Evolutionary conservation across 768 basidiomycete genomes (phyloP).

Genomic region (Tylopilus vinaceipallidus): DNA sequence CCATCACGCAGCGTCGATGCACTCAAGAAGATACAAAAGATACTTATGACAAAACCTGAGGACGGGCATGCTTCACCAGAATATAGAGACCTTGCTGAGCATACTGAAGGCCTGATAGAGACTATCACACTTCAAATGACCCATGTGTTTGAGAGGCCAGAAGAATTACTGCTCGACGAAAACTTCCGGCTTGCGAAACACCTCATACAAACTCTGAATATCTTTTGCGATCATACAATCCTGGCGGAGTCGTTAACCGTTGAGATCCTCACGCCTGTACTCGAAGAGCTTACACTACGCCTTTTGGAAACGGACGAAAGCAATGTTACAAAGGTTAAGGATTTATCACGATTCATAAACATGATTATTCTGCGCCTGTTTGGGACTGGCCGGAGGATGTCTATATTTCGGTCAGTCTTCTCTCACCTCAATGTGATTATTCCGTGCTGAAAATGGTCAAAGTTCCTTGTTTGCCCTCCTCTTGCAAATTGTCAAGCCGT

Average conservation of each 20-base stretch:
- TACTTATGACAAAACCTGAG: conserved; percentile 74
- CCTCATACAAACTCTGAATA: conserved; percentile 92
- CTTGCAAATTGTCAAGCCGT: conserved; percentile 79
- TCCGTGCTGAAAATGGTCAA: conserved; percentile 9
- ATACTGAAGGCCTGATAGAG: conserved; percentile 82
- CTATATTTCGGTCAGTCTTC: conserved; percentile 76
- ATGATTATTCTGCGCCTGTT: conserved; percentile 96
- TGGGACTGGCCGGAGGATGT: conserved; percentile 85
- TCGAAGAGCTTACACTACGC: conserved; percentile 89
- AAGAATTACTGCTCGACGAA: conserved; percentile 68
- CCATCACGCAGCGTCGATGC: conserved; percentile 86
- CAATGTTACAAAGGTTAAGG: conserved; percentile 79
- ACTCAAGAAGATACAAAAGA: conserved; percentile 88
- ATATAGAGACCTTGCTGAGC: conserved; percentile 76
- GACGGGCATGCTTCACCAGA: conserved; percentile 63
- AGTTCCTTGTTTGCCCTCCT: conserved; percentile 73
- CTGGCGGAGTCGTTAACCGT: conserved; percentile 87
- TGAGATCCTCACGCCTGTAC: conserved; percentile 78
- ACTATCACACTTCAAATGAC: conserved; percentile 91
- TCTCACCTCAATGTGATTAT: neutral
- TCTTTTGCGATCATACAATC: conserved; percentile 87
- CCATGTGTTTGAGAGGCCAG: conserved; percentile 82
- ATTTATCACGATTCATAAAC: conserved; percentile 95
- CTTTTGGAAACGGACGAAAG: conserved; percentile 94
- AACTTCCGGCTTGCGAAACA: conserved; percentile 96